Conservation (phyloP, 805 yeast species). For the Nakazawaea holstii region DNA sequence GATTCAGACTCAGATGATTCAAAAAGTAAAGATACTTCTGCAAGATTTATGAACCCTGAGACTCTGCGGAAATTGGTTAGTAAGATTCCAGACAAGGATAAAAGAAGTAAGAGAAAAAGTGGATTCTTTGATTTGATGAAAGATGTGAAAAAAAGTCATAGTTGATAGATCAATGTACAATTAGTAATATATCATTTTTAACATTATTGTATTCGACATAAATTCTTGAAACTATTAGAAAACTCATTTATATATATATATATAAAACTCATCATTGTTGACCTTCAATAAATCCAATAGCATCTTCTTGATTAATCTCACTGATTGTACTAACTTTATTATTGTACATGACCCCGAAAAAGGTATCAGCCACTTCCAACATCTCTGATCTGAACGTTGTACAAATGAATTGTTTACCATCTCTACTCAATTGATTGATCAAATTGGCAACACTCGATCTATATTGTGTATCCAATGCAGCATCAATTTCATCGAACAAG, state of each 20-base stretch:
- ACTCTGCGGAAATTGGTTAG: constrained; percentile 36
- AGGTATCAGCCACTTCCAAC: constrained; percentile 79
- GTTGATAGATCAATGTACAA: neutral
- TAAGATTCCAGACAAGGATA: constrained; percentile 25
- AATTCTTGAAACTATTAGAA: neutral
- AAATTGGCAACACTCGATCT: constrained; percentile 79
- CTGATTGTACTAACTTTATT: constrained; percentile 76
- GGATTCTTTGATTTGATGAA: constrained; percentile 45
- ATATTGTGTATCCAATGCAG: constrained; percentile 89
- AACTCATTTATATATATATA: neutral
- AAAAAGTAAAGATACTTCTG: constrained; percentile 7
- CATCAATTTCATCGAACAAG: constrained; percentile 94
- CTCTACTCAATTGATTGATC: constrained; percentile 55
- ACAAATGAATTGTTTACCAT: constrained; percentile 83
- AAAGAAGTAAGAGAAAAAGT: constrained; percentile 24
- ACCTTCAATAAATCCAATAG: constrained; percentile 80
- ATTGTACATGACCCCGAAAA: constrained; percentile 81
- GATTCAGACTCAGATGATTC: constrained; percentile 13
- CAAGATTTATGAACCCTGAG: constrained; percentile 37
- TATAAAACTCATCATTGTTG: constrained; percentile 31
- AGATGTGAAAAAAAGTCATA: constrained; percentile 31
- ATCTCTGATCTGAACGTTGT: constrained; percentile 95
- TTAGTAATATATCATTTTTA: no score
- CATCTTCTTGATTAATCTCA: constrained; percentile 66
- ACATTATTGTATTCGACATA: no score